Evolutionary conservation across 495 filamentous ascomycete species (phyloP), one percentile per base, ranked within the genome.

Genomic region (Rusavskia elegans): DNA sequence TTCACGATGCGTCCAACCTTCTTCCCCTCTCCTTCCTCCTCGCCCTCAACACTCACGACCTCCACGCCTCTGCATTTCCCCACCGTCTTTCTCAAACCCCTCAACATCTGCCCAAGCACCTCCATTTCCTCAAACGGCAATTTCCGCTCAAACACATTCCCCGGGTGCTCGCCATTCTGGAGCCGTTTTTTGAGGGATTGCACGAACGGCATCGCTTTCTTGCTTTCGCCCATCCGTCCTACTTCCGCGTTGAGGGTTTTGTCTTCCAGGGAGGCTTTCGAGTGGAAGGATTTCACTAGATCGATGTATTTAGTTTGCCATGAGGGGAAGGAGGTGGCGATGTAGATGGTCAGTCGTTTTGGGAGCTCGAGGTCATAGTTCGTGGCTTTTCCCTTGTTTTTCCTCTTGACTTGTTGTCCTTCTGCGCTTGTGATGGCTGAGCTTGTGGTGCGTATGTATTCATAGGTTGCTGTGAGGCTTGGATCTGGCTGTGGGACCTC

Each of bases 181-280:
- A 98, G 74, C 19, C 85, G 76, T 59, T 77, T 82, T 82, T 95
- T 96, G 48, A 98, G 68, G 1, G 61, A 67, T 66, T 97, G 88
- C 5, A 97, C 80, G 61, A 96, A 98, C 5, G 93, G 93, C 92
- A 97, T 97, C 25, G 87, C 90, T 67, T 90, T 87, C 78, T 98
- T 98, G 77, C 84, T 86, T 68, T 96, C 90, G 27, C 77, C 75
- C 61, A 92, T 77, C 69, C 89, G 89, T 59, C 74, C 77, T 20
- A 90, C 76, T 59, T 81, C 77, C 48, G 76, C 76, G 59, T 77
- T 85, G 19, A 96, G 69, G 50, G 76, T 77, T 71, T 92, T 93
- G 61, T 94, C 87, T 55, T 93, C 80, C 53, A 86, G 55, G 53
- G 61, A 76, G 39, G 76, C 53, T 36, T 65, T 56, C 51, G 78